Base-by-base conservation (phyloP, 257 asterid genomes). In the Solanum pennellii region DNA sequence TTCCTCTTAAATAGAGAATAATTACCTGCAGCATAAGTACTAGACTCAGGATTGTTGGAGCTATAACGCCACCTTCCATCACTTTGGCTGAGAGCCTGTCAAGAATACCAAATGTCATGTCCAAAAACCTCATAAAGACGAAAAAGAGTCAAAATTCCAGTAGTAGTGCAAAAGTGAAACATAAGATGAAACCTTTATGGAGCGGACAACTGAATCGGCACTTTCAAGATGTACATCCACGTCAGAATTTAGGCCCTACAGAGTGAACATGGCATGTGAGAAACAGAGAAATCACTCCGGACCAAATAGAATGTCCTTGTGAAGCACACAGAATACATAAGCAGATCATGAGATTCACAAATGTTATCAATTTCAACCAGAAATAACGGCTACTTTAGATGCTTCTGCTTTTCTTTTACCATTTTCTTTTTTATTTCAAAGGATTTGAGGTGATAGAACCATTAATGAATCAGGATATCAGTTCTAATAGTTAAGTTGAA, bases 51-150 rank as follows among this genome's bases (percentile, higher is more conserved):
- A 87, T 95, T 94, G 92, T 90, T 92, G 89, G 98, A 90, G 91
- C 92, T 96, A 88, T 93, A 92, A 82, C 97, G 97, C 99, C 99
- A 97, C 91, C 96, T 96, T 89, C 99, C 99, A 93, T 97, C 99
- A 93, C 99, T 97, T 90, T 96, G 99, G 91, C 99, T 89, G 82
- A 97, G 98, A 90, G 98, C 96, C 99, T 97, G 92, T 74, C 83
- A 88, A 83, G 82, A 88, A 87, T 68, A 25, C 42, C n/a, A 47
- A 88, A 41, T 29, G 79, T 86, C 89, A 87, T 29, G 49, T 27
- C 82, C 33, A 86, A 47, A 56, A 45, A 79, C 73, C 66, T 23
- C 84, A 72, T 84, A 27, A 65, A 44, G 49, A 37, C 0, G 4
- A 65, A 31, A 42, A 68, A 42, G n/a, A 41, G 65, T 41, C 68